These are phyloP conservation scores for Colletotrichum paranaense DNA, from an alignment of 2,329 filamentous ascomycete species.

Conservation along the genomic window DNA sequence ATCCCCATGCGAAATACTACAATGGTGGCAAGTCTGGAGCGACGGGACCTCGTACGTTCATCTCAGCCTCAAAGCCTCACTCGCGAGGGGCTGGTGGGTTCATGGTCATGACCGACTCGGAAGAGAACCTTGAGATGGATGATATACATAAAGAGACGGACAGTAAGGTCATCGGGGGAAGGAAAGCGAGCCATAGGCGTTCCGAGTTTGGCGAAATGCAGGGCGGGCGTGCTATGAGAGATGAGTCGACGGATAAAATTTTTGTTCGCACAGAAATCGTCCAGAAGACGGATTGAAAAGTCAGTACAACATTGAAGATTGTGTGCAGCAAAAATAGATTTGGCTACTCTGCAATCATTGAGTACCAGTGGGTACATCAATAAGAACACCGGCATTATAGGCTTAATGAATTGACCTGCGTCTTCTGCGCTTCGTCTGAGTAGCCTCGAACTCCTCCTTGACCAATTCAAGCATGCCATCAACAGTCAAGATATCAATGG, in stretches of 20 bases:
- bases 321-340: too few relatives aligned
- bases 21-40: neutral
- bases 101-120: conserved; percentile 33
- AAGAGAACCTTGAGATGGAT: conserved; percentile 34
- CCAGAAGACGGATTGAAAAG: neutral
- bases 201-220: neutral
- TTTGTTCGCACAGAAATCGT: conserved; percentile 15
- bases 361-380: neutral
- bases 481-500: conserved; percentile 57
- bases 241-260: conserved; percentile 1
- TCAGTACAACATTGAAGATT: too few relatives aligned
- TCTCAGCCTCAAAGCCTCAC: conserved; percentile 4
- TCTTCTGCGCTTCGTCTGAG: conserved; percentile 38
- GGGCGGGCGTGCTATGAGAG: neutral
- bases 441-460: conserved; percentile 49
- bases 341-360: neutral
- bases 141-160: neutral
- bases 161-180: neutral
- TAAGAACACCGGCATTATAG: too few relatives aligned
- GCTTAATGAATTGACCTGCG: neutral
- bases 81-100: conserved; percentile 25
- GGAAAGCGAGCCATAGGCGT: neutral
- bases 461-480: conserved; percentile 54
- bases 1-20: neutral
- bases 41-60: conserved; percentile 1